Evolutionary conservation across 306 rosid genomes (phyloP).

Genomic region (Cucumis melo): DNA sequence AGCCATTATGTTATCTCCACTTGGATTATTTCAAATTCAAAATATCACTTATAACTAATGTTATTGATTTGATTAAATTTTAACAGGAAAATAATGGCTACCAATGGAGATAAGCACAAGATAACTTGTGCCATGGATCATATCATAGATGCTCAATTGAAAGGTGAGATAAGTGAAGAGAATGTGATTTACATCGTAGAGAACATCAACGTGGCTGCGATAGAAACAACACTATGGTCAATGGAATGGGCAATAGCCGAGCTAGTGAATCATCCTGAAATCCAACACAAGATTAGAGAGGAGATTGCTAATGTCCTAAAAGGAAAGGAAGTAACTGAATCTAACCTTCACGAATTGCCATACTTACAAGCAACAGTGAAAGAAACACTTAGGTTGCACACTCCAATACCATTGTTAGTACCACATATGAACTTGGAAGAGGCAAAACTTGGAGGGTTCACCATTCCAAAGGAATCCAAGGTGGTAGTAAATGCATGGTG

Average conservation of each 20-base stretch:
- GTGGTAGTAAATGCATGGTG: slow-evolving; percentile 88
- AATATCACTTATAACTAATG: not conserved
- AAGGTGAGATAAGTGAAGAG: slow-evolving; percentile 66
- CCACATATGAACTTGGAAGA: slow-evolving; percentile 88
- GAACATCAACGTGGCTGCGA: slow-evolving; percentile 67
- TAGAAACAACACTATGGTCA: slow-evolving; percentile 79
- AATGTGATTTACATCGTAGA: slow-evolving; percentile 73
- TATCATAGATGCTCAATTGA: slow-evolving; percentile 59
- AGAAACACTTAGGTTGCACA: slow-evolving; percentile 57
- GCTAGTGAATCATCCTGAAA: slow-evolving; percentile 51
- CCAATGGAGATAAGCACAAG: slow-evolving; percentile 50
- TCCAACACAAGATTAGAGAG: slow-evolving; percentile 39
- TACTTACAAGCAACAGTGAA: slow-evolving; percentile 66
- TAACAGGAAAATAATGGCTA: slow-evolving; percentile 46
- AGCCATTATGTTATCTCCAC: slow-evolving; percentile 8
- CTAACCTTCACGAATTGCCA: slow-evolving; percentile 47
- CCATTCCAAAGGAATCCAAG: slow-evolving; percentile 62
- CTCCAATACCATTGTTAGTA: slow-evolving; percentile 65
- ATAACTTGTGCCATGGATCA: slow-evolving; percentile 76
- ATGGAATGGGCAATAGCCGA: slow-evolving; percentile 95
- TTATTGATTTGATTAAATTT: not conserved
- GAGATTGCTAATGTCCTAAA: slow-evolving; percentile 42
- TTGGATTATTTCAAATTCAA: not conserved
- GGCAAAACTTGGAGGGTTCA: slow-evolving; percentile 51
- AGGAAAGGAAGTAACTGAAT: slow-evolving; percentile 41